Evolutionary conservation across 352 stramenopile genomes (phyloP).

Genomic region (Globisporangium cystogenes): DNA sequence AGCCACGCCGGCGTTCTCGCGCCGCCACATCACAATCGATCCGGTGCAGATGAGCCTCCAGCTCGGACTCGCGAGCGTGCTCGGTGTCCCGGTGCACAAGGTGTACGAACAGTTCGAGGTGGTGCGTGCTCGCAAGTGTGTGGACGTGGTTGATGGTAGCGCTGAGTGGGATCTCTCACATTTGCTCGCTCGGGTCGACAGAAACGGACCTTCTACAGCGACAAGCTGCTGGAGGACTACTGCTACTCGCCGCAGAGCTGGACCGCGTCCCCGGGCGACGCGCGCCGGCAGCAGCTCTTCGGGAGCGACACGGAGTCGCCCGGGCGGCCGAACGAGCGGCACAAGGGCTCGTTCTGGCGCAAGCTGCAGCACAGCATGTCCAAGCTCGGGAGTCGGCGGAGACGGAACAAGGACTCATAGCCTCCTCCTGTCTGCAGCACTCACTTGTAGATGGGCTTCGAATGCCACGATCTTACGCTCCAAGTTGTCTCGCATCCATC

Average conservation of each 20-base stretch:
- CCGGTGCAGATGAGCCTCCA: slow-evolving; percentile 83
- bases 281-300: slow-evolving; percentile 65
- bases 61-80: slow-evolving; percentile 64
- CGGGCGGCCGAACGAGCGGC: slow-evolving; percentile 20
- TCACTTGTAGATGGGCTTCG: too few species aligned
- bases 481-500: too few species aligned
- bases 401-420: slow-evolving; percentile 24
- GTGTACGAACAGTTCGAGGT: slow-evolving; percentile 79
- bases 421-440: too few species aligned
- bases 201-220: slow-evolving; percentile 76
- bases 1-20: slow-evolving; percentile 40
- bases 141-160: too few species aligned
- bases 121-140: slow-evolving; percentile 20
- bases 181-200: slow-evolving; percentile 6
- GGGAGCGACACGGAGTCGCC: slow-evolving; percentile 57
- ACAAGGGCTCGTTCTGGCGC: slow-evolving; percentile 56
- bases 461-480: neutral
- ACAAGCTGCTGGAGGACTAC: slow-evolving; percentile 79
- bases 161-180: too few species aligned
- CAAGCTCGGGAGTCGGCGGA: slow-evolving; percentile 58
- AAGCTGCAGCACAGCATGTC: slow-evolving; percentile 68
- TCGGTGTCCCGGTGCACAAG: slow-evolving; percentile 53
- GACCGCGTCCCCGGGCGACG: slow-evolving; percentile 67
- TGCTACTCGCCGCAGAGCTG: slow-evolving; percentile 83
- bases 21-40: slow-evolving; percentile 58